These are phyloP conservation scores for Staphylotrichum longicolle DNA, from an alignment of 495 filamentous ascomycete genomes.

Conservation along the genomic window DNA sequence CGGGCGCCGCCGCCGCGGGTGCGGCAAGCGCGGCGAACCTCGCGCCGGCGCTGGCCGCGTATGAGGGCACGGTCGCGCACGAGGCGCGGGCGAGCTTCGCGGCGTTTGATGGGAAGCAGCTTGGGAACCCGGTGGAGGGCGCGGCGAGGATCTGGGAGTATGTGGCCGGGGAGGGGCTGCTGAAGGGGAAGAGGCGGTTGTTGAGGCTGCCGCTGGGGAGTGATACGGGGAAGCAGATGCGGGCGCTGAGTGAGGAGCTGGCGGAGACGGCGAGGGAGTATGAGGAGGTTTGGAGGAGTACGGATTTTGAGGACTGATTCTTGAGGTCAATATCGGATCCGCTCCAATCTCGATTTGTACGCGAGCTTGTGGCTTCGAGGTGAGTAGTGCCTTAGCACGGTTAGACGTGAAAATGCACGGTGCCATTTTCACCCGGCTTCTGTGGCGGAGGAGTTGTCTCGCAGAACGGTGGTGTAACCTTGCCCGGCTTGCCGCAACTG, in stretches of 20 bases:
- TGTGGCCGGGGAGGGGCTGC: background rate
- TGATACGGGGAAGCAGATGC: background rate
- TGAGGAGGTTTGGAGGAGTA: constrained; percentile 3
- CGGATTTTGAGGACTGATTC: background rate
- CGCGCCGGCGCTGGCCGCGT: background rate
- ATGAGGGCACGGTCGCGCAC: background rate
- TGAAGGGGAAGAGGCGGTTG: background rate
- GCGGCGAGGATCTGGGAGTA: constrained; percentile 4
- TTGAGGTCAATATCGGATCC: no score
- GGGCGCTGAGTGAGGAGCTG: background rate
- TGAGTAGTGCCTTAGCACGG: no score
- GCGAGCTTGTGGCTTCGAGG: no score
- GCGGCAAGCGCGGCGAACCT: background rate
- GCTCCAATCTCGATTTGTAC: no score
- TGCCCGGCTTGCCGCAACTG: no score
- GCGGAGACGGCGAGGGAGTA: constrained; percentile 1
- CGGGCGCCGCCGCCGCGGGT: background rate
- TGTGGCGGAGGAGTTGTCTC: no score
- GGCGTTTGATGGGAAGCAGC: background rate
- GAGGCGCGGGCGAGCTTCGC: background rate
- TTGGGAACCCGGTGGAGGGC: background rate
- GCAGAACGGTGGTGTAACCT: no score
- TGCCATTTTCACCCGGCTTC: no score
- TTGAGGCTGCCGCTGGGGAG: constrained; percentile 7
- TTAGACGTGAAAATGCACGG: no score